phyloP scores from a whole-genome alignment of 495 filamentous ascomycete species.

The Daldinia loculata region DNA sequence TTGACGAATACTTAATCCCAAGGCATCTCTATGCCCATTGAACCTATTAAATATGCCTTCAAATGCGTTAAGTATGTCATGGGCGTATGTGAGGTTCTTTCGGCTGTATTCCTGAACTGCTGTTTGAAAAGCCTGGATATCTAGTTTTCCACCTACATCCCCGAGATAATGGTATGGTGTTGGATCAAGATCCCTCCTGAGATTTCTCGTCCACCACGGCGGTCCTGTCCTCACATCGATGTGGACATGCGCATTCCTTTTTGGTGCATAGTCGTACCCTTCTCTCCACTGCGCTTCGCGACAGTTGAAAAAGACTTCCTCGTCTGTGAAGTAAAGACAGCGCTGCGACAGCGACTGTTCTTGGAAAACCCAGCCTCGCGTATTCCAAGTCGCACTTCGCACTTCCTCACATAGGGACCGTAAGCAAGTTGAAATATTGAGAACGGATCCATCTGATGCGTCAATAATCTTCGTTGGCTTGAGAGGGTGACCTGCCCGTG shows the following conservation, averaged over 20 bases:
- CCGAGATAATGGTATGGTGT: slow-evolving; percentile 9
- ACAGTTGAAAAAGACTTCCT: slow-evolving; percentile 39
- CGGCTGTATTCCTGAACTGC: slow-evolving; percentile 11
- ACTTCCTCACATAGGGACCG: slow-evolving; percentile 8
- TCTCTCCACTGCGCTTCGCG: slow-evolving; percentile 12
- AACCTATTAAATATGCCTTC: not conserved
- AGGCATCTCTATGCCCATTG: not conserved
- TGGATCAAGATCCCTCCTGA: slow-evolving; percentile 9
- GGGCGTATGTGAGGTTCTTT: not conserved
- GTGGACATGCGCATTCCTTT: not conserved
- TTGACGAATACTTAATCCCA: slow-evolving; percentile 4
- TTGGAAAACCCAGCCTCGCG: slow-evolving; percentile 43
- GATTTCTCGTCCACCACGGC: slow-evolving; percentile 8
- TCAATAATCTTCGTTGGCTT: not conserved
- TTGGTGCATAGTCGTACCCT: not conserved
- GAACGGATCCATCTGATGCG: not conserved
- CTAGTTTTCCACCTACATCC: not conserved
- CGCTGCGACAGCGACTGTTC: slow-evolving; percentile 37
- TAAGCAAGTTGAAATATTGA: not conserved
- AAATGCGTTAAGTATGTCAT: not conserved
- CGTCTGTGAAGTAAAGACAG: slow-evolving; percentile 32
- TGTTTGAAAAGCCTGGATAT: not conserved
- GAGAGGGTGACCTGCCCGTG: not conserved
- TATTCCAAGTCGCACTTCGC: slow-evolving; percentile 33
- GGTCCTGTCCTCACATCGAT: slow-evolving; percentile 1